Evolutionary conservation across 495 filamentous ascomycete genomes (phyloP).

Genomic region (Hyaloscypha finlandica): DNA sequence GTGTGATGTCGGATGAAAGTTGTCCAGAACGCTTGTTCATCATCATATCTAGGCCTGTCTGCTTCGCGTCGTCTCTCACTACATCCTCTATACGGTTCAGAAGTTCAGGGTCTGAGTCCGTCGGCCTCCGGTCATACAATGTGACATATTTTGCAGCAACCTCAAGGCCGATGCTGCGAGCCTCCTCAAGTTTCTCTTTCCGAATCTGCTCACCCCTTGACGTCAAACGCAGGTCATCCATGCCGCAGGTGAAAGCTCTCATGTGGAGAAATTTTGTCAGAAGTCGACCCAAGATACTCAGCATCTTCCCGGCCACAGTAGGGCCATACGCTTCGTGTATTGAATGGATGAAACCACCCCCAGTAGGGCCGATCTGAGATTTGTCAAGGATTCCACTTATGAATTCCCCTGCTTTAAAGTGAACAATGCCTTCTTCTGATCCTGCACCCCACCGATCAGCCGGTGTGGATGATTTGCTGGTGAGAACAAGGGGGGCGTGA

Average conservation of each 20-base stretch:
- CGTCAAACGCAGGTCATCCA: constrained; percentile 92
- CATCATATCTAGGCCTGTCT: constrained; percentile 81
- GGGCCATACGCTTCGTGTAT: constrained; percentile 95
- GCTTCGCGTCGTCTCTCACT: constrained; percentile 85
- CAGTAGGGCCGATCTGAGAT: constrained; percentile 84
- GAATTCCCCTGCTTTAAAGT: constrained; percentile 85
- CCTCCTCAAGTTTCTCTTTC: constrained; percentile 66
- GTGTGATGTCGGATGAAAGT: constrained; percentile 79
- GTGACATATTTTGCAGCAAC: constrained; percentile 91
- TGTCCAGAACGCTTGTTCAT: constrained; percentile 69
- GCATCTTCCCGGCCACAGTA: constrained; percentile 75
- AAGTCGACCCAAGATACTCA: constrained; percentile 87
- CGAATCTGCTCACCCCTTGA: constrained; percentile 73
- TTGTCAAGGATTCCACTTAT: constrained; percentile 94
- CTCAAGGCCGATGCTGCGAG: constrained; percentile 73
- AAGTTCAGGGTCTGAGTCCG: constrained; percentile 67
- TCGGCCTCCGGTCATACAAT: constrained; percentile 62
- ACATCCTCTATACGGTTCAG: constrained; percentile 82
- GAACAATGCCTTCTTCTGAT: constrained; percentile 69
- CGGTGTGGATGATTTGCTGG: constrained; percentile 73
- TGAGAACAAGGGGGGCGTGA: constrained; percentile 77
- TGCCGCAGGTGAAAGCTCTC: constrained; percentile 93
- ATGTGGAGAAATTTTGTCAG: constrained; percentile 89
- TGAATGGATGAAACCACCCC: constrained; percentile 86
- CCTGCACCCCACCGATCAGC: constrained; percentile 68